Conservation (phyloP, 257 asterid species). For the Petunia axillaris region DNA sequence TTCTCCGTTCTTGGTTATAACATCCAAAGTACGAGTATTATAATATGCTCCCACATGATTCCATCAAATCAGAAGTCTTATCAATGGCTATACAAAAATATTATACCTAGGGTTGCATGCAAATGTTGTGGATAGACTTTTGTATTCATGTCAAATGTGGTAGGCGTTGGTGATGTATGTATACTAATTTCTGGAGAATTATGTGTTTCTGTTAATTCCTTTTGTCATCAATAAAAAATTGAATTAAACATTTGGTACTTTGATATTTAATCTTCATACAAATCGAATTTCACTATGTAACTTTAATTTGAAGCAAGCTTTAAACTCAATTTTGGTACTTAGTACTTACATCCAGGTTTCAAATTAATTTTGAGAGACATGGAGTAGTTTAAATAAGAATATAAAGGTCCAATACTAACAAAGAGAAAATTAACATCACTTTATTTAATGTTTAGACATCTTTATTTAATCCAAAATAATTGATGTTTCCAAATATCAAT, state of each 20-base stretch:
- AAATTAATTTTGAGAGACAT: not conserved
- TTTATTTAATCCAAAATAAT: too few species aligned
- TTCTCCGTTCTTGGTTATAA: constrained; percentile 19
- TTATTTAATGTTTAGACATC: too few species aligned
- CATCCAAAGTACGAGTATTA: constrained; percentile 16
- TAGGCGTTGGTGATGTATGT: constrained; percentile 9
- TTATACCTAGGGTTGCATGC: constrained; percentile 16
- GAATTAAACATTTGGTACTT: not conserved
- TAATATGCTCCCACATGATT: constrained; percentile 33
- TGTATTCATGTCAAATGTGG: constrained; percentile 17
- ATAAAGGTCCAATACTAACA: not conserved
- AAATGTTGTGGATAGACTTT: constrained; percentile 1
- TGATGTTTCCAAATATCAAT: too few species aligned
- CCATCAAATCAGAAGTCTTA: constrained; percentile 29
- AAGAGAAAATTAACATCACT: not conserved
- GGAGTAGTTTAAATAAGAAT: not conserved
- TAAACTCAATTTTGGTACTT: not conserved
- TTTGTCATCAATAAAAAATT: not conserved
- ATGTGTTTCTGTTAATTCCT: not conserved
- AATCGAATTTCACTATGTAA: not conserved
- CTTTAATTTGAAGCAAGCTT: not conserved
- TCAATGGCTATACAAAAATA: constrained; percentile 16
- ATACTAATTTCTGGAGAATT: constrained; percentile 20
- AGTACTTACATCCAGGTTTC: not conserved
- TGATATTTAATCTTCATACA: not conserved